Base-by-base conservation (phyloP, 179 eudicot genomes). In the Drosera spatulata region DNA sequence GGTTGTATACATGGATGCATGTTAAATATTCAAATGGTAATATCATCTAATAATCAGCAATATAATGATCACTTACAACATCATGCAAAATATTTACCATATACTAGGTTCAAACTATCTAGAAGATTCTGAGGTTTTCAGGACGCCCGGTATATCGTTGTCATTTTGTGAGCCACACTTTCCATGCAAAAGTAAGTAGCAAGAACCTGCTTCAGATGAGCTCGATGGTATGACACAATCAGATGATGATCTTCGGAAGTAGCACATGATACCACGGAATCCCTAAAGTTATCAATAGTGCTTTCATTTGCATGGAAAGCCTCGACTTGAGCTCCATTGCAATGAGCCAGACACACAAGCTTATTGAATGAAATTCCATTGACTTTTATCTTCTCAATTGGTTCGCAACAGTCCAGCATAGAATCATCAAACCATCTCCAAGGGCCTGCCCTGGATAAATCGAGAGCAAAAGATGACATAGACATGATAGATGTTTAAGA, bases 341-440 rank as follows among this genome's bases (percentile, higher is more conserved):
- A 80, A 60, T 66, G 69, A 59, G 84, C 84, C 68, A 80, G 60
- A 64, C 80, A 80, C 15, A 72, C 84, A 61, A 80, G 71, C 62
- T 77, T 73, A 6, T 64, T 56, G 56, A 80, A 80, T 48, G 81
- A 66, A 57, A 77, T 74, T 2, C 84, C 84, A 2, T 63, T 62
- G 55, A 61, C 65, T 72, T 73, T 77, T 55, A 80, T 72, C 57
- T 74, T 77, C 64, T 69, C 77, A 14, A 80, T 43, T 39, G 79
- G 78, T 61, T 80, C 81, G 64, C 84, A 77, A 10, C 79, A 80
- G 45, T 77, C 84, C 75, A 80, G 53, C 79, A 80, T 77, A 3
- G 77, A 40, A 63, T 77, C 84, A 65, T 74, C 79, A 64, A 74
- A 77, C 81, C 79, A 77, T 69, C 79, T 80, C 81, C 84, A 77